phyloP scores from a whole-genome alignment of 352 stramenopile species.

The Albugo laibachii region DNA sequence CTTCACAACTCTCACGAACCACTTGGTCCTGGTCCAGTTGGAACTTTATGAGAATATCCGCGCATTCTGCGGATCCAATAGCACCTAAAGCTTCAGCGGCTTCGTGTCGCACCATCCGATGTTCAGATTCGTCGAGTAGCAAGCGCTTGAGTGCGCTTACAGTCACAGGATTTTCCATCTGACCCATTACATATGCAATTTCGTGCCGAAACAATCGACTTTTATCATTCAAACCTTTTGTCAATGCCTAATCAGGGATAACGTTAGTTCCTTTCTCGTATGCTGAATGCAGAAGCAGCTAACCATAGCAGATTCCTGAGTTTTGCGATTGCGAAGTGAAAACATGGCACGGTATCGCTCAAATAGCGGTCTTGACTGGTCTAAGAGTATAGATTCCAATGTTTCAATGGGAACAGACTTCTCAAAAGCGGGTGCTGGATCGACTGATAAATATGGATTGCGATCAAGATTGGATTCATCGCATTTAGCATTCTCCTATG shows the following conservation, averaged over 20 bases:
- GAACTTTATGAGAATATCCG: conserved; percentile 73
- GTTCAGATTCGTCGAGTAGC: conserved; percentile 79
- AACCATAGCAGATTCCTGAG: conserved; percentile 53
- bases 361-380: conserved; percentile 80
- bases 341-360: conserved; percentile 96
- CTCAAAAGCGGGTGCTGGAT: conserved; percentile 83
- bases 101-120: conserved; percentile 96
- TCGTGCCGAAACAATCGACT: conserved; percentile 81
- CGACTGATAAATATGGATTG: conserved; percentile 88
- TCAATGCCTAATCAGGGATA: conserved; percentile 16
- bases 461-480: conserved; percentile 42
- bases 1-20: conserved; percentile 89
- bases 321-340: conserved; percentile 91
- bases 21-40: conserved; percentile 61
- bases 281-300: conserved; percentile 1
- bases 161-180: conserved; percentile 80
- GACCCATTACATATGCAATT: conserved; percentile 86
- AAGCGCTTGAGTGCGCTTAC: conserved; percentile 78
- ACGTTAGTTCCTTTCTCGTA: background rate
- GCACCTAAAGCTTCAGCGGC: conserved; percentile 91
- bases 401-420: conserved; percentile 45
- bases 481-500: conserved; percentile 13
- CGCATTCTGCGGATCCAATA: conserved; percentile 84
- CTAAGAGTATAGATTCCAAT: conserved; percentile 77
- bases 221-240: conserved; percentile 47